Base-by-base conservation (phyloP, 179 eudicot genomes). In the Heliamphora ciliata region DNA sequence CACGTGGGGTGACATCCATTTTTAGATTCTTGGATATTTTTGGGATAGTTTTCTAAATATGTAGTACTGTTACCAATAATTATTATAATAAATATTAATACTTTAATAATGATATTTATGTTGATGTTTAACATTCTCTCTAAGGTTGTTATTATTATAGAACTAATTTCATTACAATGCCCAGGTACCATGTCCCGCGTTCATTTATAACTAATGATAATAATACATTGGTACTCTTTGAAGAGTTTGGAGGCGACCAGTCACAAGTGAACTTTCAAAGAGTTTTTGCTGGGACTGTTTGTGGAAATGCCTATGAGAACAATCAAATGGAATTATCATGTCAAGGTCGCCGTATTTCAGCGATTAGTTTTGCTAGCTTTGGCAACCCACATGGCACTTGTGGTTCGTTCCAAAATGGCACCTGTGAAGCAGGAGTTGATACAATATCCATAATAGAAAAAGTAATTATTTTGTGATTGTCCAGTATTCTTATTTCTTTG, bases 171-270 rank as follows among this genome's bases (percentile, higher is more conserved):
- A 67, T 21, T 21, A 2, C 66, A 52, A 77, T 82, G 52, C 18
- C 70, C 70, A 93, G 98, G 95, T 95, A 95, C 82, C 98, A 95
- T 78, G 92, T 95, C 50, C 98, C 98, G 17, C 89, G 97, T 31
- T 90, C 93, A 11, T 95, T 92, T 84, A 81, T 93, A 79, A 84
- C 80, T 80, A 82, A 86, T 2, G 93, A 82, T 10, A 94, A 82
- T 10, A 94, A 94, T 58, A 89, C 85, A 31, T 81, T 94, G 84
- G 90, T 94, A 14, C 82, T 94, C 54, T 93, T 94, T 24, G 98
- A 95, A 81, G 98, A 95, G 71, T 82, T 82, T 40, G 97, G 97
- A 17, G 97, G 97, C 63, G 90, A 95, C 68, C 98, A 97, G 9
- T 87, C 91, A 13, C 80, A 83, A 59, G 93, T 93, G 14, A 89